These are phyloP conservation scores for Neoarthrinium moseri DNA, from an alignment of 2,329 filamentous ascomycete species.

Conservation along the genomic window DNA sequence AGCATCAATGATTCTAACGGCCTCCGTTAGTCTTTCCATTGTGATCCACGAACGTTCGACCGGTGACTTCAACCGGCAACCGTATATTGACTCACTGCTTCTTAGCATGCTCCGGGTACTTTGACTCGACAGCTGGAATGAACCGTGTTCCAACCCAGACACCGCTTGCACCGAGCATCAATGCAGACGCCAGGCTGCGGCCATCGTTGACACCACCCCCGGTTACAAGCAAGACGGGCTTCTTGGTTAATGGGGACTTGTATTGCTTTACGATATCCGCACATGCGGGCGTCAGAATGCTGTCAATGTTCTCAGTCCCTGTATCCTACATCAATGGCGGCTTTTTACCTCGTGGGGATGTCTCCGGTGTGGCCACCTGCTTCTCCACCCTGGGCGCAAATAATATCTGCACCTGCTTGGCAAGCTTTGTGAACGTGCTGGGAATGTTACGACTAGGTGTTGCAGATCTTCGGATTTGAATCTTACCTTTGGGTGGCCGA, in stretches of 20 bases:
- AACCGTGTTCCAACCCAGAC: conserved; percentile 97
- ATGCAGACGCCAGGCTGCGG: conserved; percentile 80
- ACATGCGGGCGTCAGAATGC: conserved; percentile 85
- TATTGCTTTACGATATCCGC: conserved; percentile 73
- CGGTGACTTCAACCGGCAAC: too few relatives aligned
- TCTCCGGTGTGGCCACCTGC: conserved; percentile 93
- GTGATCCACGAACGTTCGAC: too few relatives aligned
- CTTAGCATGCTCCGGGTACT: conserved; percentile 10
- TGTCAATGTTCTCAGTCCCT: too few relatives aligned
- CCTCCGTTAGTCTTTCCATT: neutral
- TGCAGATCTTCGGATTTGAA: conserved; percentile 75
- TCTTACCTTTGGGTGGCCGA: conserved; percentile 97
- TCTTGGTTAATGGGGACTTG: conserved; percentile 80
- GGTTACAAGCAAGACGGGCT: conserved; percentile 84
- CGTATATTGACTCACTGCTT: conserved; percentile 1
- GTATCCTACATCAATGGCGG: too few relatives aligned
- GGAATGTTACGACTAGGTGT: neutral
- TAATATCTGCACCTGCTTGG: conserved; percentile 75
- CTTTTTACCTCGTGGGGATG: conserved; percentile 61
- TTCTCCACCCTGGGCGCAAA: conserved; percentile 95
- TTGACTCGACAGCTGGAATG: conserved; percentile 42
- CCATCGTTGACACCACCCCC: conserved; percentile 92
- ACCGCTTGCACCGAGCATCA: conserved; percentile 85
- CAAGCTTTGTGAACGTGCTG: conserved; percentile 14
- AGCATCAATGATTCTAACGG: conserved; percentile 8